Evolutionary conservation across 129 eudicot species (phyloP).

Genomic region (Daucus carota): DNA sequence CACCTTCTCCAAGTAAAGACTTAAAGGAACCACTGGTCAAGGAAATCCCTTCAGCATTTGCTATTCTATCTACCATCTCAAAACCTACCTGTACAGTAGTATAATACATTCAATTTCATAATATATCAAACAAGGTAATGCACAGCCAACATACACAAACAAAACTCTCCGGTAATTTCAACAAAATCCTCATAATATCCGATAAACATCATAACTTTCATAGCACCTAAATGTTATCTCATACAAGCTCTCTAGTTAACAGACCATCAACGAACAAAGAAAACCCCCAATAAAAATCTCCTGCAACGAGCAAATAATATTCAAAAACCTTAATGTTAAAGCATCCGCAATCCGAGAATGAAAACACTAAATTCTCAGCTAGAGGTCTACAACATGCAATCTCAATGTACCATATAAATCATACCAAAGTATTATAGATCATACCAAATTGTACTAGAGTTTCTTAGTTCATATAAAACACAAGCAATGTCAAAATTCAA

Average conservation of each 20-base stretch:
- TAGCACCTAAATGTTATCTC: not conserved
- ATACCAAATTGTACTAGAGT: not conserved
- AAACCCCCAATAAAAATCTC: no score
- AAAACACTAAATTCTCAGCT: no score
- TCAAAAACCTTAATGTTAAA: no score
- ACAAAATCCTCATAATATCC: not conserved
- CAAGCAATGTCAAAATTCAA: not conserved
- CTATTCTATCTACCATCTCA: constrained; percentile 85
- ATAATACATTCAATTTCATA: not conserved
- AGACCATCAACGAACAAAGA: no score
- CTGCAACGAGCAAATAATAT: no score
- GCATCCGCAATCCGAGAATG: no score
- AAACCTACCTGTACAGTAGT: constrained; percentile 62
- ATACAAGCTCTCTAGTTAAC: no score
- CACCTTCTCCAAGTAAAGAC: constrained; percentile 83
- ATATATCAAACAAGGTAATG: not conserved
- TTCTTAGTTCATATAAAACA: not conserved
- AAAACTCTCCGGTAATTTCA: not conserved
- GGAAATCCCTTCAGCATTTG: constrained; percentile 82
- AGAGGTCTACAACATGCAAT: no score
- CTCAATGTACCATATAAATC: not conserved
- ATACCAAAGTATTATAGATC: not conserved
- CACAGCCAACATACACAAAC: not conserved
- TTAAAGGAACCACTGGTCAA: constrained; percentile 62
- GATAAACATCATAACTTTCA: not conserved